Evolutionary conservation across 164 flowering plant species (phyloP), one percentile per base, ranked within the genome.

Genomic region (Tinospora cordifolia): DNA sequence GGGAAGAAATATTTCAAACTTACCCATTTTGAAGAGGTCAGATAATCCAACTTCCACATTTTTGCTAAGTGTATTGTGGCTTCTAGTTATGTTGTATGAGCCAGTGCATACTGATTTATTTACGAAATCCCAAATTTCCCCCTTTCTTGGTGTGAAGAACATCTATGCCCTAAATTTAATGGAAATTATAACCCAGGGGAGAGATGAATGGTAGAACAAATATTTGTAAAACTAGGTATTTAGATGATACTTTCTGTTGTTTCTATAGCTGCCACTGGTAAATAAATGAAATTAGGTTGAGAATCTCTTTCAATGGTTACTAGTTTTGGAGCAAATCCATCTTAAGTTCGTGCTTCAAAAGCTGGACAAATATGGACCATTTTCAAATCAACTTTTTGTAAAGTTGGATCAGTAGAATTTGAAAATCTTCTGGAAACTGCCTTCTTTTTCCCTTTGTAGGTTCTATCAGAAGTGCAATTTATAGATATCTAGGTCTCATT

Each of bases 21-120:
- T 60, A 86, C 87, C 66, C 89, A 95, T 82, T 95, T 95, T 80
- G 98, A 92, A 79, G 99, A 92, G 99, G 99, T 94, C 63, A 80
- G 83, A 64, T 70, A 2, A 62, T 70, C 54, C 49, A 26, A 44
- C 57, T 22, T 15, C 19, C 3, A 51, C 19, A 51, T 11, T 51
- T 51, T 51, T 6, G 21, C 59, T 17, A 51, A 51, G 44, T n/a
- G n/a, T n/a, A n/a, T n/a, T n/a, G n/a, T n/a, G n/a, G n/a, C n/a
- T n/a, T n/a, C n/a, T n/a, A n/a, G 51, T 46, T 46, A 10, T 46
- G 15, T 1, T 17, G 15, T 46, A 46, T 46, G 51, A 46, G 51
- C 51, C 51, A 10, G 15, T 6, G 15, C 10, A 46, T 46, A 46
- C 5, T 46, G 51, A 12, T 10, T 17, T 46, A 10, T 12, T 46